Evolutionary conservation across 176 grass and related monocot species (phyloP), one percentile per base, ranked within the genome.

Genomic region (Avena sativa): DNA sequence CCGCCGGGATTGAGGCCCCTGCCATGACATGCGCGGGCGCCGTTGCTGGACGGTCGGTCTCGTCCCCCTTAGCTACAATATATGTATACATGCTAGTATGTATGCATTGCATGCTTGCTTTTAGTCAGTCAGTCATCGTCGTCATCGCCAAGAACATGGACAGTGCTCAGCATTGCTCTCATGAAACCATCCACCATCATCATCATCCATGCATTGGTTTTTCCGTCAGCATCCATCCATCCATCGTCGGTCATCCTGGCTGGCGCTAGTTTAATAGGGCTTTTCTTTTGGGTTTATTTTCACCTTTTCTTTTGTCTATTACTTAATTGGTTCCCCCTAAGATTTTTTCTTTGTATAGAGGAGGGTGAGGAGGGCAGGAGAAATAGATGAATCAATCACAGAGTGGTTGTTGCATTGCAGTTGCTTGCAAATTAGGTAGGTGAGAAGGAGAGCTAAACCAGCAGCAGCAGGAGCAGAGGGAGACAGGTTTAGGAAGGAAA

Each of bases 331-430:
- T 95, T 88, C 87, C 93, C 88, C 88, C 84, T 87, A 82, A 80
- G 81, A 88, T 85, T 91, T 92, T 95, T 93, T 93, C 89, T 95
- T 89, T 95, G 93, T 95, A 93, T 95, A 93, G 91, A 95, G 79
- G 80, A 83, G 82, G 88, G 82, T 84, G 88, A 82, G 87, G 82
- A 75, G 85, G 90, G 89, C 86, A 88, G 90, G 78, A 91, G 86
- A 78, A 88, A 91, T 91, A 91, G 90, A 91, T 78, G 90, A 65
- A 88, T 91, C 90, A 81, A 88, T 91, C 90, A 81, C 52, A 85
- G 82, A 88, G 82, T 88, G 90, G 90, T 91, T 88, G 86, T 71
- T 83, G 84, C 73, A 90, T 87, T 90, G 89, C 88, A 90, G 88
- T 85, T 85, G 87, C 87, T 89, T 89, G 89, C 89, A 87, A 88